phyloP scores from a whole-genome alignment of 2,329 filamentous ascomycete species.

The Fusarium mundagurra region DNA sequence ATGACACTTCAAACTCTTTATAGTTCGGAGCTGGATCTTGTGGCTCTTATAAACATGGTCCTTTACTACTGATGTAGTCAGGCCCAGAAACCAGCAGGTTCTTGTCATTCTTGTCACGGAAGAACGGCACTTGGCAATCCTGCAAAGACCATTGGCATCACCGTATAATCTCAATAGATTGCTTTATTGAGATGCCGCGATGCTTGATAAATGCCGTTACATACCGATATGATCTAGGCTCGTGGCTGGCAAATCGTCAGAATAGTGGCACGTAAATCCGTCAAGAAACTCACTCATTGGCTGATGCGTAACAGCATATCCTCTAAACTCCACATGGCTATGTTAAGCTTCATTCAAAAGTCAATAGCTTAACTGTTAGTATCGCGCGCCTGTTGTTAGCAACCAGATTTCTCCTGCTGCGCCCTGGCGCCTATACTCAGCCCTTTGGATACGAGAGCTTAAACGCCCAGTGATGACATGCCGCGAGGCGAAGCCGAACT shows the following conservation, averaged over 20 bases:
- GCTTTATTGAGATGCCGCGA: not conserved
- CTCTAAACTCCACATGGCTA: not conserved
- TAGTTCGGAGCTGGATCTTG: not conserved
- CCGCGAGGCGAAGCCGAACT: not conserved
- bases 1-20: not conserved
- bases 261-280: not conserved
- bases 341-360: not conserved
- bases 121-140: conserved; percentile 35
- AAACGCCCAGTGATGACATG: conserved; percentile 12
- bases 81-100: conserved; percentile 11
- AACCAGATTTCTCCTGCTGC: not conserved
- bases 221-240: conserved; percentile 7
- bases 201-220: conserved; percentile 1
- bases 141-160: conserved; percentile 22
- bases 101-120: conserved; percentile 23
- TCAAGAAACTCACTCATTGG: not conserved
- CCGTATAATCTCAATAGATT: not conserved
- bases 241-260: conserved; percentile 2
- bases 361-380: not conserved
- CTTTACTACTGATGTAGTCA: conserved; percentile 14
- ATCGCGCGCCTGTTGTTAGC: not conserved
- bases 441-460: conserved; percentile 2
- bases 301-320: not conserved
- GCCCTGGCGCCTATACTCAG: not conserved
- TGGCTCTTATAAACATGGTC: conserved; percentile 9